Base-by-base conservation (phyloP, 768 basidiomycete genomes). In the Mycena chlorophos region DNA sequence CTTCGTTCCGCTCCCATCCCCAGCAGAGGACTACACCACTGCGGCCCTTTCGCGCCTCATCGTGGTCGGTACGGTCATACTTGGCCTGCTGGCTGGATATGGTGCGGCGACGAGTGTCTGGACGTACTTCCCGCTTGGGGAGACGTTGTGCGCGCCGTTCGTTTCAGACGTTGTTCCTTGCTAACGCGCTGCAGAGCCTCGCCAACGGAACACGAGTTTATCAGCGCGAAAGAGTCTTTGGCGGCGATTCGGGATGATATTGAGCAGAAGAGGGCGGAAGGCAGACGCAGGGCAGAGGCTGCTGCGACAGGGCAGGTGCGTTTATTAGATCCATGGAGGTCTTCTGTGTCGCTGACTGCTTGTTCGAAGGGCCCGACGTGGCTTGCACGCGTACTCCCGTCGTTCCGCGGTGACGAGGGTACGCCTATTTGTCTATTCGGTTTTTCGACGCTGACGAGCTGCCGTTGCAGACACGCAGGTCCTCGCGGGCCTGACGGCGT, bases 21-120 rank as follows among this genome's bases (percentile, higher is more conserved):
- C 76, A n/a, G 66, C 83, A 4, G 52, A 64, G 39, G 76, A 79
- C 51, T 65, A 73, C 2, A 71, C 79, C 23, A 79, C 78, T 8
- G 72, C 82, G 1, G 74, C 79, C 0, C 73, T 86, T 2, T 74
- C 87, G 2, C 81, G 90, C 12, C 76, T 92, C 14, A 81, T 87
- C 19, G 87, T 91, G 19, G 70, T 93, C 20, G 91, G 91, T 2
- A 91, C 87, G 0, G 75, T 86, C 27, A 80, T 91, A 53, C 83
- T 94, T n/a, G 91, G 91, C 4, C 66, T 85, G 2, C 75, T 94
- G 4, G 90, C 91, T 0, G 91, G 91, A 0, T 87, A 90, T 57
- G 90, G 90, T 58, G 86, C 89, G 3, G 75, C 88, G 46, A 84
- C 78, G 58, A 85, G 81, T 43, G 79, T 83, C 0, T 89, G 88